Conservation (phyloP, 139 green algal species). For the Picocystis salinarum region DNA sequence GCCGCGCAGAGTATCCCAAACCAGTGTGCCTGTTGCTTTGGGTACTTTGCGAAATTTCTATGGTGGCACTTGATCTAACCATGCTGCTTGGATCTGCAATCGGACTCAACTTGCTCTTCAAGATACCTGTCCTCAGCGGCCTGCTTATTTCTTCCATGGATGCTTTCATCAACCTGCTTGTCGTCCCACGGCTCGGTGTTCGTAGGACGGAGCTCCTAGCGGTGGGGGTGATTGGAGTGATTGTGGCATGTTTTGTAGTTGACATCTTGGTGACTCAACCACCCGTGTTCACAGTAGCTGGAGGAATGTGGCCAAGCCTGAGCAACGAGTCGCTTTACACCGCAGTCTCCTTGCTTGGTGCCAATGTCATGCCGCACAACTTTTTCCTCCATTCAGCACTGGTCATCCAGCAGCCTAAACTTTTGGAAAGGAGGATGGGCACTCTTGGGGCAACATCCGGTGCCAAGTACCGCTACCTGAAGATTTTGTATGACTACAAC, state of each 20-base stretch:
- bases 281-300: constrained; percentile 13
- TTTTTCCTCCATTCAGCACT: constrained; percentile 26
- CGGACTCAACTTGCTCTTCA: constrained; percentile 33
- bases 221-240: too few relatives aligned
- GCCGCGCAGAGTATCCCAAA: constrained; percentile 28
- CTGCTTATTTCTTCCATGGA: constrained; percentile 23
- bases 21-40: constrained; percentile 24
- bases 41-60: constrained; percentile 29
- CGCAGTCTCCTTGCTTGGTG: constrained; percentile 32
- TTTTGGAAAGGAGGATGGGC: neutral
- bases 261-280: constrained; percentile 25
- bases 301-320: constrained; percentile 19
- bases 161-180: constrained; percentile 22
- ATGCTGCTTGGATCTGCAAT: constrained; percentile 39
- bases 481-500: constrained; percentile 23
- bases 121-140: constrained; percentile 25
- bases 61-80: constrained; percentile 36
- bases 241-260: constrained; percentile 15
- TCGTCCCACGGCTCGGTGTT: constrained; percentile 19
- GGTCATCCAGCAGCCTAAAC: too few relatives aligned
- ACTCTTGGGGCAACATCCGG: too few relatives aligned
- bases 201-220: too few relatives aligned
- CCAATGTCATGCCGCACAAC: constrained; percentile 43
- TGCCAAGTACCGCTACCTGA: neutral
- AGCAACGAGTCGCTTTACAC: constrained; percentile 24